Evolutionary conservation across 2,329 filamentous ascomycete genomes (phyloP).

Genomic region (Monilinia laxa): DNA sequence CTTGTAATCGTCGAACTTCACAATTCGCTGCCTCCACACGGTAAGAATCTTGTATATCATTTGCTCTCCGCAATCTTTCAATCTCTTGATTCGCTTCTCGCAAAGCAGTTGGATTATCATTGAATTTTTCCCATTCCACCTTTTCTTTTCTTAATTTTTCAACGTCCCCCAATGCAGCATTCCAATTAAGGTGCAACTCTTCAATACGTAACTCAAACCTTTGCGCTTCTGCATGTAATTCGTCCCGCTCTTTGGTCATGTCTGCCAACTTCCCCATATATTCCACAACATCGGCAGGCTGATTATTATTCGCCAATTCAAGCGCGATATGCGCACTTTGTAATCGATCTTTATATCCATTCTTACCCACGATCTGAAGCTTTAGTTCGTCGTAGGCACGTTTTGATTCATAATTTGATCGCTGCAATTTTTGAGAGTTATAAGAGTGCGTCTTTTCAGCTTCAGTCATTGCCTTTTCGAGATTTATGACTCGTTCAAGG

Average conservation of each 20-base stretch:
- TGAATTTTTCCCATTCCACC: background rate
- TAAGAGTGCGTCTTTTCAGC: slow-evolving; percentile 4
- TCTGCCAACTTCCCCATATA: background rate
- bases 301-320: slow-evolving; percentile 4
- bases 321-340: slow-evolving; percentile 17
- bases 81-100: slow-evolving; percentile 6
- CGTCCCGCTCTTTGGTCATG: slow-evolving; percentile 3
- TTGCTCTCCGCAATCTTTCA: background rate
- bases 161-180: background rate
- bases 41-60: background rate
- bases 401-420: background rate
- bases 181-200: slow-evolving; percentile 6
- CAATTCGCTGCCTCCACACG: background rate
- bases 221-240: background rate
- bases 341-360: slow-evolving; percentile 9
- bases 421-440: background rate
- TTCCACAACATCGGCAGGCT: background rate
- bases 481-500: background rate
- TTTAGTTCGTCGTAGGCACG: slow-evolving; percentile 4
- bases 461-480: background rate
- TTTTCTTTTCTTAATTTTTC: background rate
- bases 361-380: background rate
- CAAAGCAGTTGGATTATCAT: slow-evolving; percentile 5
- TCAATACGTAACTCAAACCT: background rate
- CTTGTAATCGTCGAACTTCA: background rate